A percentile compares a stretch with the other conserved stretches of the same genome.
phyloP scores from a whole-genome alignment of 2,329 filamentous ascomycete genomes.

The Alternaria sp. region DNA sequence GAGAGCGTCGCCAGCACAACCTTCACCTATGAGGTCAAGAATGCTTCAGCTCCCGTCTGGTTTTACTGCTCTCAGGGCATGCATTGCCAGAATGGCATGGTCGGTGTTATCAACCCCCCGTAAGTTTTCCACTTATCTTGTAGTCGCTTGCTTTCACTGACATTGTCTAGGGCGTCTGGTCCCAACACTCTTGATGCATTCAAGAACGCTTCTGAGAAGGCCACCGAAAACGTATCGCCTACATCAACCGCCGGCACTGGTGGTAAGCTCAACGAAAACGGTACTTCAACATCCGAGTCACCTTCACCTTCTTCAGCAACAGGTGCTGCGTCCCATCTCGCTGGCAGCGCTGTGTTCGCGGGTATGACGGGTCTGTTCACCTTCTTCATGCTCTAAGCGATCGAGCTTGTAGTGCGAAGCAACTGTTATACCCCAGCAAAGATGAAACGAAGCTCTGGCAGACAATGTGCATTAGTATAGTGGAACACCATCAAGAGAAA shows the following conservation, averaged over 20 bases:
- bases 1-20: slow-evolving; percentile 30
- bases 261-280: slow-evolving; percentile 32
- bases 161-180: slow-evolving; percentile 20
- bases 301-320: slow-evolving; percentile 18
- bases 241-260: slow-evolving; percentile 30
- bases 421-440: slow-evolving; percentile 20
- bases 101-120: slow-evolving; percentile 49
- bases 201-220: slow-evolving; percentile 31
- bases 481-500: slow-evolving; percentile 1
- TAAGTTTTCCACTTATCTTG: slow-evolving; percentile 23
- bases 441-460: neutral
- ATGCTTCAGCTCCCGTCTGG: slow-evolving; percentile 47
- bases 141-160: slow-evolving; percentile 13
- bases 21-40: slow-evolving; percentile 44
- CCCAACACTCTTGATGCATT: slow-evolving; percentile 32
- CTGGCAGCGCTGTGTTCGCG: slow-evolving; percentile 33
- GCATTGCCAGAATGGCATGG: slow-evolving; percentile 50
- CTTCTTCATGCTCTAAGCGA: slow-evolving; percentile 39
- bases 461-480: neutral
- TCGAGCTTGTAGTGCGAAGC: slow-evolving; percentile 1
- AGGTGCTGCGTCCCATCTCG: slow-evolving; percentile 35
- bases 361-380: slow-evolving; percentile 37
- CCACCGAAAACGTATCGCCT: slow-evolving; percentile 30
- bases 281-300: slow-evolving; percentile 17
- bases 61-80: slow-evolving; percentile 50